A percentile compares a stretch with the other conserved stretches of the same genome.
These are phyloP conservation scores for Lachancea lanzarotensis DNA, from an alignment of 805 yeast genomes.

Conservation along the genomic window DNA sequence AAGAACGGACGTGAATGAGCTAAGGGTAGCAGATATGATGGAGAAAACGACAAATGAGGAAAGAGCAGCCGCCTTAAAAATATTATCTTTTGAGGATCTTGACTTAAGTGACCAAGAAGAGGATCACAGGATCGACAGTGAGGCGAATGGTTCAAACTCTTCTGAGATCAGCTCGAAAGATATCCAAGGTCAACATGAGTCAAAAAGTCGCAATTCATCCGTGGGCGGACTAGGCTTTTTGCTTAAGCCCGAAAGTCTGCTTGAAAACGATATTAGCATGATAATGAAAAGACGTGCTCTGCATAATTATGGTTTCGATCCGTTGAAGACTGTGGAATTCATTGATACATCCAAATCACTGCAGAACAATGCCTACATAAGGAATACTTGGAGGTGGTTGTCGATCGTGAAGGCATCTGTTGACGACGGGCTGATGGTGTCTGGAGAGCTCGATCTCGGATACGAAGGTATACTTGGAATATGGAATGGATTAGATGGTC, in stretches of 20 bases:
- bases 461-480: conserved; percentile 84
- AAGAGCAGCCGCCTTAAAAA: conserved; percentile 17
- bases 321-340: conserved; percentile 54
- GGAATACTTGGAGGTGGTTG: conserved; percentile 91
- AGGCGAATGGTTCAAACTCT: conserved; percentile 16
- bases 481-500: conserved; percentile 70
- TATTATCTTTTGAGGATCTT: conserved; percentile 29
- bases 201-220: conserved; percentile 8
- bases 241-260: conserved; percentile 38
- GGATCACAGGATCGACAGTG: conserved; percentile 13
- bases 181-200: conserved; percentile 6
- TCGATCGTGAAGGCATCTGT: conserved; percentile 61
- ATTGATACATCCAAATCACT: conserved; percentile 46
- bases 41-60: conserved; percentile 18
- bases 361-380: conserved; percentile 47
- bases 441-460: conserved; percentile 70
- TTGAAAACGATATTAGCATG: conserved; percentile 68
- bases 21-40: conserved; percentile 18
- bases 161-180: conserved; percentile 12
- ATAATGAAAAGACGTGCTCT: conserved; percentile 66
- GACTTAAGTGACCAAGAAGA: conserved; percentile 16
- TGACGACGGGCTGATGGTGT: conserved; percentile 57
- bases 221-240: conserved; percentile 23
- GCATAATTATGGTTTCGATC: conserved; percentile 65
- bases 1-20: conserved; percentile 25